phyloP scores from a whole-genome alignment of 495 filamentous ascomycete genomes.

The Cercophora scortea region DNA sequence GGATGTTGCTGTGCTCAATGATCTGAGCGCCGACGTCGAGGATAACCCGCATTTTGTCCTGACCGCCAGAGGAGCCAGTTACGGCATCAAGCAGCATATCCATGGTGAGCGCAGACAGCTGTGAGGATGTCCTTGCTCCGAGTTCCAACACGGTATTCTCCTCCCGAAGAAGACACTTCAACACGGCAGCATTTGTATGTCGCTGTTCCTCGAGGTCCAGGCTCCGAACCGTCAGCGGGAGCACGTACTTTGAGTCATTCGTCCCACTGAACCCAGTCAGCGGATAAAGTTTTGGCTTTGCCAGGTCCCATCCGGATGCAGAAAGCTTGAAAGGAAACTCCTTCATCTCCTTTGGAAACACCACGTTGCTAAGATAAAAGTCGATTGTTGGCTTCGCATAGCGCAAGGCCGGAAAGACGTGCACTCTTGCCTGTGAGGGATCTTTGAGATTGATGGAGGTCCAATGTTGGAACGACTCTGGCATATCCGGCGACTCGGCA shows the following conservation, averaged over 20 bases:
- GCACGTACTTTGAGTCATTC: conserved; percentile 51
- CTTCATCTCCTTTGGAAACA: conserved; percentile 60
- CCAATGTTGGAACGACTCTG: conserved; percentile 34
- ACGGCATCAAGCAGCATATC: conserved; percentile 41
- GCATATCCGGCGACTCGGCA: conserved; percentile 25
- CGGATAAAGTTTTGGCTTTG: conserved; percentile 33
- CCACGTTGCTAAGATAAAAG: conserved; percentile 52
- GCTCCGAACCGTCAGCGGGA: conserved; percentile 50
- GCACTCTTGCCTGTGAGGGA: conserved; percentile 20
- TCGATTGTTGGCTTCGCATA: conserved; percentile 48
- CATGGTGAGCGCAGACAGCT: conserved; percentile 17
- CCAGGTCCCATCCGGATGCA: conserved; percentile 65
- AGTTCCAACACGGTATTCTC: conserved; percentile 44
- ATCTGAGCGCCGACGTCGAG: conserved; percentile 72
- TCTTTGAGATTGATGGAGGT: conserved; percentile 56
- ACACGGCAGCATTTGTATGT: conserved; percentile 59
- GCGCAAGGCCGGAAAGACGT: conserved; percentile 47
- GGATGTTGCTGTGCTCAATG: conserved; percentile 50
- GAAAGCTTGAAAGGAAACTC: conserved; percentile 59
- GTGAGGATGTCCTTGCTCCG: not conserved
- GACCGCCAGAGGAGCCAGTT: conserved; percentile 11
- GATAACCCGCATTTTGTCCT: conserved; percentile 46
- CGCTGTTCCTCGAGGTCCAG: conserved; percentile 46
- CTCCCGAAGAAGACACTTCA: conserved; percentile 45
- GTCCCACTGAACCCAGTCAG: conserved; percentile 69